Percentiles rank a stretch among this genome's conserved stretches.
These are phyloP conservation scores for Ophiostoma sp. DNA, from an alignment of 2,329 filamentous ascomycete species.

Conservation along the genomic window DNA sequence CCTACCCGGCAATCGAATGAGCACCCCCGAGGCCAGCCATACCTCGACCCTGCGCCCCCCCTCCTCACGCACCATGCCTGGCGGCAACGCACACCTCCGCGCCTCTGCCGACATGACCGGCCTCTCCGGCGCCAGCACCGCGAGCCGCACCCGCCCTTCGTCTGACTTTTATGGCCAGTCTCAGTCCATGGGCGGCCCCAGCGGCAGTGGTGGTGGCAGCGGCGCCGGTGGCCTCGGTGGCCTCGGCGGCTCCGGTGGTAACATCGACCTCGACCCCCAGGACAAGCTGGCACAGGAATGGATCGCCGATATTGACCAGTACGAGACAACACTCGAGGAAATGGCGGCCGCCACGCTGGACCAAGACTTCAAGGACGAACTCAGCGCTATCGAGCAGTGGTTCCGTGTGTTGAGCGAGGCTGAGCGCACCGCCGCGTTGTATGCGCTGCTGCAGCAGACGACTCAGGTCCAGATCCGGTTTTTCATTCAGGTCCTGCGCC, in stretches of 20 bases:
- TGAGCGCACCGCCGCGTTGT: conserved; percentile 89
- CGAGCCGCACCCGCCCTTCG: conserved; percentile 81
- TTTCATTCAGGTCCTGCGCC: conserved; percentile 97
- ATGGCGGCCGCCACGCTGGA: conserved; percentile 98
- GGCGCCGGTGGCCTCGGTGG: conserved; percentile 49
- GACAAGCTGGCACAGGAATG: conserved; percentile 96
- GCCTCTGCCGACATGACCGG: conserved; percentile 94
- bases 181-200: conserved; percentile 51
- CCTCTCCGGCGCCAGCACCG: conserved; percentile 58
- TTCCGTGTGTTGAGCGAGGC: conserved; percentile 96
- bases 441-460: conserved; percentile 93
- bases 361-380: conserved; percentile 98
- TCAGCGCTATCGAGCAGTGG: conserved; percentile 99
- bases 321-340: conserved; percentile 96
- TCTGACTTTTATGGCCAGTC: conserved; percentile 88
- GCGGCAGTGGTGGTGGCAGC: conserved; percentile 41
- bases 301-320: conserved; percentile 98
- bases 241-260: conserved; percentile 44
- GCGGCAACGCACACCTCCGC: conserved; percentile 73
- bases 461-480: conserved; percentile 98
- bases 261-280: conserved; percentile 70
- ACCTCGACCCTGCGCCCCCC: conserved; percentile 78
- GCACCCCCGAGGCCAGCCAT: conserved; percentile 85
- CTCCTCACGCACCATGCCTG: conserved; percentile 67
- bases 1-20: conserved; percentile 81